A percentile compares a stretch with the other conserved stretches of the same genome.
Conservation (phyloP, 179 eudicot species). For the Gypsophila paniculata region DNA sequence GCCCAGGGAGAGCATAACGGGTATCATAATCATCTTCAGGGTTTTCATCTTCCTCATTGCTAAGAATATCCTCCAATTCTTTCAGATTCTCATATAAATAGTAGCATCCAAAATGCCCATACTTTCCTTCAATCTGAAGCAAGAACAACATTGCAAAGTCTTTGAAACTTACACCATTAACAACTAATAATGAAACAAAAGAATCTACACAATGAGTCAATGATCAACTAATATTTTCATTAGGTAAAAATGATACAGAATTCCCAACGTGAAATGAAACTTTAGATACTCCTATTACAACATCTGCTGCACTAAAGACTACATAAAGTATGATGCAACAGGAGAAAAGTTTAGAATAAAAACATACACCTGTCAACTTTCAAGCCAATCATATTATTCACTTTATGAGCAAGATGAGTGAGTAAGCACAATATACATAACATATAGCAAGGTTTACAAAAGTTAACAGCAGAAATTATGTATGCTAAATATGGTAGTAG, state of each 20-base stretch:
- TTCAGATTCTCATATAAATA: constrained; percentile 81
- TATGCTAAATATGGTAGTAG: neutral
- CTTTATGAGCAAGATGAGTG: neutral
- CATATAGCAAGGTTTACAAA: neutral
- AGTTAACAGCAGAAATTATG: too few species aligned
- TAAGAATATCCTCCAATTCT: constrained; percentile 57
- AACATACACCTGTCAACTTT: neutral
- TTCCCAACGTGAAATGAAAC: neutral
- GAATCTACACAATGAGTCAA: neutral
- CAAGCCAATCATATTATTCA: neutral
- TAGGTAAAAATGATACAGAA: neutral
- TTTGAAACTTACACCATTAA: neutral
- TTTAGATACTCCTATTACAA: neutral
- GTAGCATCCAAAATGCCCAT: constrained; percentile 53
- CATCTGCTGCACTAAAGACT: constrained; percentile 3
- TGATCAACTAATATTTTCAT: neutral
- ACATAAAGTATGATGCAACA: constrained; percentile 2
- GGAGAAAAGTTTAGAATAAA: neutral
- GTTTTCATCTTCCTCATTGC: constrained; percentile 46
- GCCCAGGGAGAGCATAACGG: constrained; percentile 57
- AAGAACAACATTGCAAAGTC: constrained; percentile 12
- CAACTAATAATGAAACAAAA: neutral
- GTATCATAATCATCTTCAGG: constrained; percentile 32
- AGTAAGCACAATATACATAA: neutral
- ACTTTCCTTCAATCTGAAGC: constrained; percentile 70